Conservation (phyloP, 345 rosid genomes). For the Anacardium occidentale region DNA sequence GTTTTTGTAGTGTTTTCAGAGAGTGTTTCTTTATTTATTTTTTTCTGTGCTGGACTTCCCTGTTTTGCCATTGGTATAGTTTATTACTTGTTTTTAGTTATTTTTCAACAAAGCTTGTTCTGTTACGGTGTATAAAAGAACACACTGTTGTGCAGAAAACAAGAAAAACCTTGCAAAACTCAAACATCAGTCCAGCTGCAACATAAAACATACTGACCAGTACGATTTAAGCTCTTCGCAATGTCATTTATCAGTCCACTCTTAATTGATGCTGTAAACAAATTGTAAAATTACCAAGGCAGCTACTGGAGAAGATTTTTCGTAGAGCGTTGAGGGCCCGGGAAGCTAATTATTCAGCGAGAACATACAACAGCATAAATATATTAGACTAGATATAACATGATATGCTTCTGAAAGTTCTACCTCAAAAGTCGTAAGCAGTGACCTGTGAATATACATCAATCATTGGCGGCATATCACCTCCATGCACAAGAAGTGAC, state of each 20-base stretch:
- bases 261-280: not conserved
- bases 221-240: constrained; percentile 4
- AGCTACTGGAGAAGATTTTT: not conserved
- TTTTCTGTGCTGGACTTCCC: no score
- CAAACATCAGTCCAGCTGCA: not conserved
- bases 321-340: not conserved
- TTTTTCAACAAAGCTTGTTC: no score
- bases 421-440: constrained; percentile 8
- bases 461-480: constrained; percentile 27
- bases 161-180: not conserved
- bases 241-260: not conserved
- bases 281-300: not conserved
- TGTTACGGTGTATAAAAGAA: not conserved
- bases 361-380: not conserved
- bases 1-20: no score
- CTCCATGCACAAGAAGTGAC: constrained; percentile 86
- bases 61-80: no score
- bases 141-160: not conserved
- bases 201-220: not conserved
- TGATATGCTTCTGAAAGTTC: not conserved
- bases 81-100: no score
- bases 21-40: no score
- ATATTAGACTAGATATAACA: constrained; percentile 18
- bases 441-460: not conserved
- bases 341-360: not conserved